These are phyloP conservation scores for Vaccinium darrowii DNA, from an alignment of 148 eudicot genomes.

Conservation along the genomic window DNA sequence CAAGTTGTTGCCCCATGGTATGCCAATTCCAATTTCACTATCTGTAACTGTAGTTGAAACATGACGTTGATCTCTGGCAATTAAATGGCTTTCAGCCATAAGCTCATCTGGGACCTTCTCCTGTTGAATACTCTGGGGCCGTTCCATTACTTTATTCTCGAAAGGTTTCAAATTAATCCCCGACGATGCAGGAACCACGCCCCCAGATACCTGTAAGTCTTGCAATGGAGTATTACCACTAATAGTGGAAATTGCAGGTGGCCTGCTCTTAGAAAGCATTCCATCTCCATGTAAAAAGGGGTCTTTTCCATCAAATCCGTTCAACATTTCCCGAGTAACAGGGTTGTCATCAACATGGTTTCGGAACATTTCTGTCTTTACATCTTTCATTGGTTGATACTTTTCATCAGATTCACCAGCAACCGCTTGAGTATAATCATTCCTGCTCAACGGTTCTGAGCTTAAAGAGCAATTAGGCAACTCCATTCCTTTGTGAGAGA, in stretches of 20 bases:
- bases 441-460: constrained; percentile 27
- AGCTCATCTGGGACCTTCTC: constrained; percentile 32
- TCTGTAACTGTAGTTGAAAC: constrained; percentile 20
- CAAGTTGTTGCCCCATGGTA: constrained; percentile 19
- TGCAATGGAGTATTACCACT: constrained; percentile 21
- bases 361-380: constrained; percentile 17
- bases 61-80: constrained; percentile 31
- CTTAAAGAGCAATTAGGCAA: constrained; percentile 25
- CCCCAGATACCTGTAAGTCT: constrained; percentile 26
- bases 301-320: constrained; percentile 21
- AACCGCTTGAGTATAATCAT: constrained; percentile 26
- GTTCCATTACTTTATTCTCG: constrained; percentile 22
- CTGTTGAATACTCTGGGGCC: constrained; percentile 22
- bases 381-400: constrained; percentile 23
- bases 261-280: constrained; percentile 23
- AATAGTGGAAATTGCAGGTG: constrained; percentile 13
- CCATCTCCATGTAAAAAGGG: constrained; percentile 27
- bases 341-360: constrained; percentile 25
- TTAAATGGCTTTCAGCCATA: constrained; percentile 25
- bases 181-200: constrained; percentile 21
- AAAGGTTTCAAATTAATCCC: constrained; percentile 23
- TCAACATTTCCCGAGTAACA: constrained; percentile 28
- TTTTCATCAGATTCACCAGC: constrained; percentile 25
- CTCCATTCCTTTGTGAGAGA: constrained; percentile 29
- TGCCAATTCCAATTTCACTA: constrained; percentile 24